Conservation (phyloP, 164 flowering plant species). For the Vitis labrusca region DNA sequence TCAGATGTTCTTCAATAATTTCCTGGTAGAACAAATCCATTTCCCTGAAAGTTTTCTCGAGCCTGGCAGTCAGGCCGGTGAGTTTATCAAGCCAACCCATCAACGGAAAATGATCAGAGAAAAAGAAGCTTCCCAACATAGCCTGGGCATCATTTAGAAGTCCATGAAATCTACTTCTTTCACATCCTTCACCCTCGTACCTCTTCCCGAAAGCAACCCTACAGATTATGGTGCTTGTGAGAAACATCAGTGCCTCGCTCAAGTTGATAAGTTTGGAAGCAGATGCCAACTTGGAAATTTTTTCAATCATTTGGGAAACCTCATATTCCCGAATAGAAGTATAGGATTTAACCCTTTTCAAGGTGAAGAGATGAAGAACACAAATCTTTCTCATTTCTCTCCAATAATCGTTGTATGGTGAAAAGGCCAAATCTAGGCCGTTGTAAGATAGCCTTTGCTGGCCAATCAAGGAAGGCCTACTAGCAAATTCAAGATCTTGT, state of each 20-base stretch:
- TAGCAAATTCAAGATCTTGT: conserved; percentile 13
- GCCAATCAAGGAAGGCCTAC: conserved; percentile 10
- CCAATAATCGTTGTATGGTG: neutral
- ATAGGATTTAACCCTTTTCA: conserved; percentile 19
- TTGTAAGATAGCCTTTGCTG: conserved; percentile 3
- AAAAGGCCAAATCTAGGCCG: neutral
- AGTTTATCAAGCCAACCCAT: conserved; percentile 18
- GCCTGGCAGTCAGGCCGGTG: conserved; percentile 7
- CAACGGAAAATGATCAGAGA: conserved; percentile 6
- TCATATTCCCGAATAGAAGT: conserved; percentile 16
- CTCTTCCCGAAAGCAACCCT: conserved; percentile 21
- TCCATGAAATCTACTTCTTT: conserved; percentile 1
- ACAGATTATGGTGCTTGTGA: conserved; percentile 16
- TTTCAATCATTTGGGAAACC: conserved; percentile 10
- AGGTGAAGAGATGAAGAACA: conserved; percentile 14
- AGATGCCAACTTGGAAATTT: conserved; percentile 5
- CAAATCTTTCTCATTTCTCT: neutral
- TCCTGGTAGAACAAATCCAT: conserved; percentile 10
- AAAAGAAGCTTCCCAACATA: conserved; percentile 8
- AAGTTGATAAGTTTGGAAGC: conserved; percentile 1
- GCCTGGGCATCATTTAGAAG: conserved; percentile 5
- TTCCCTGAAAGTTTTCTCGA: conserved; percentile 10
- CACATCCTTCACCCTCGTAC: neutral
- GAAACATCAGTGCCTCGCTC: conserved; percentile 13
- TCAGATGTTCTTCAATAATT: conserved; percentile 19